Evolutionary conservation across 345 rosid species (phyloP).

Genomic region (Trapa incisa): DNA sequence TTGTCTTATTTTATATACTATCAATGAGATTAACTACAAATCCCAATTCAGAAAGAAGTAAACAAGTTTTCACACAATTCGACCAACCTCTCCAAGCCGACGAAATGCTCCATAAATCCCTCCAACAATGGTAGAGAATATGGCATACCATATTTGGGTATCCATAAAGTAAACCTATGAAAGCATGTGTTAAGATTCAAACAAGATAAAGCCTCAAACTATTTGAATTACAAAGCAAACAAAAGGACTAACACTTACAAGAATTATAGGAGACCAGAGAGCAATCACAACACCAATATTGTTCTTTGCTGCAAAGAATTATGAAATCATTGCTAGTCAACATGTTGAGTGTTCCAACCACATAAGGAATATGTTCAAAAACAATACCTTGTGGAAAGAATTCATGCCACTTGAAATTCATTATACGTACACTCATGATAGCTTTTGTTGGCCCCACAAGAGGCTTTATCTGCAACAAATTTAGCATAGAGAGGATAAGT

Average conservation of each 20-base stretch:
- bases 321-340: constrained; percentile 6
- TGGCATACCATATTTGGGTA: constrained; percentile 99
- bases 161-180: constrained; percentile 95
- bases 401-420: constrained; percentile 83
- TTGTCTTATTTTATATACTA: too few relatives aligned
- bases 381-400: constrained; percentile 88
- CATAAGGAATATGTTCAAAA: constrained; percentile 5
- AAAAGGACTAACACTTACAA: constrained; percentile 37
- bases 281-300: constrained; percentile 93
- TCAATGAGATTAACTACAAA: background rate
- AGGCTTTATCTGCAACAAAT: constrained; percentile 75
- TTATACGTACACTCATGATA: constrained; percentile 61
- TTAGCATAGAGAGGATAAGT: background rate
- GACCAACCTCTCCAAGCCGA: constrained; percentile 92
- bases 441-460: constrained; percentile 83
- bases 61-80: background rate
- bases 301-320: constrained; percentile 69
- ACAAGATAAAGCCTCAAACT: background rate
- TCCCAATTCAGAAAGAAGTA: background rate
- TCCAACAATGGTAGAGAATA: constrained; percentile 91
- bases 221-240: background rate
- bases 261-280: constrained; percentile 95
- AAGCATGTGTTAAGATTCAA: constrained; percentile 1
- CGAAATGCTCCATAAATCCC: constrained; percentile 98
- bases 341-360: background rate